phyloP scores from a whole-genome alignment of 1,284 basidiomycete species.

The Heterobasidion annosum region DNA sequence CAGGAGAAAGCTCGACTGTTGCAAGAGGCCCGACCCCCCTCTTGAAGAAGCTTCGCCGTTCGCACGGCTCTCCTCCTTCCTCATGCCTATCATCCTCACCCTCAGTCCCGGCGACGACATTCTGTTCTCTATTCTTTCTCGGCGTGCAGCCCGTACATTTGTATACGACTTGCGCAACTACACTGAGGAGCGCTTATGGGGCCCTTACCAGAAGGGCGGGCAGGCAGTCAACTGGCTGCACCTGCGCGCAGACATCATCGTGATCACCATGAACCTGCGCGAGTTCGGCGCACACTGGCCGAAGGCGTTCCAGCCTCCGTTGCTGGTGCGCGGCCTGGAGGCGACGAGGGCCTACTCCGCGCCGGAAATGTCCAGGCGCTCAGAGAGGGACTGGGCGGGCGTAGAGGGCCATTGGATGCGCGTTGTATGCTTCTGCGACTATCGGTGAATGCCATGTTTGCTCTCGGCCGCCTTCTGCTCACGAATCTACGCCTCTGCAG shows the following conservation, averaged over 20 bases:
- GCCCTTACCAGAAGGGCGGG: conserved; percentile 33
- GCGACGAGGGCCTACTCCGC: conserved; percentile 43
- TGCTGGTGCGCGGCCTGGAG: conserved; percentile 27
- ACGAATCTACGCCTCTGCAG: conserved; percentile 20
- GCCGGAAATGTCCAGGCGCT: conserved; percentile 24
- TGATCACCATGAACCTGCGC: conserved; percentile 48
- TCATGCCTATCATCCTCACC: conserved; percentile 34
- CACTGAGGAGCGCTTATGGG: conserved; percentile 37
- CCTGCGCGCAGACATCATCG: conserved; percentile 46
- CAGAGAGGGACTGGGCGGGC: conserved; percentile 54
- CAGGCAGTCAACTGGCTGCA: conserved; percentile 49
- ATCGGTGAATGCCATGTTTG: conserved; percentile 35
- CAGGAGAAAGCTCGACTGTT: background rate
- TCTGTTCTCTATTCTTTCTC: conserved; percentile 22
- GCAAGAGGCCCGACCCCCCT: conserved; percentile 5
- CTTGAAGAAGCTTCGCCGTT: conserved; percentile 15
- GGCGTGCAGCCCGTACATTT: conserved; percentile 39
- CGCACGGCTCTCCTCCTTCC: conserved; percentile 23
- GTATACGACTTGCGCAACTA: conserved; percentile 63
- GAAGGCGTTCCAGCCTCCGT: conserved; percentile 30
- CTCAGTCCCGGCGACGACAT: conserved; percentile 19
- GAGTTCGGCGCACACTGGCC: conserved; percentile 31
- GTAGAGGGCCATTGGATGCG: conserved; percentile 61
- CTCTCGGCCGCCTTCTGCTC: background rate
- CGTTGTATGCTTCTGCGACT: conserved; percentile 69